A percentile compares a stretch with the other conserved stretches of the same genome.
phyloP scores from a whole-genome alignment of 345 rosid genomes.

The Moricandia arvensis region DNA sequence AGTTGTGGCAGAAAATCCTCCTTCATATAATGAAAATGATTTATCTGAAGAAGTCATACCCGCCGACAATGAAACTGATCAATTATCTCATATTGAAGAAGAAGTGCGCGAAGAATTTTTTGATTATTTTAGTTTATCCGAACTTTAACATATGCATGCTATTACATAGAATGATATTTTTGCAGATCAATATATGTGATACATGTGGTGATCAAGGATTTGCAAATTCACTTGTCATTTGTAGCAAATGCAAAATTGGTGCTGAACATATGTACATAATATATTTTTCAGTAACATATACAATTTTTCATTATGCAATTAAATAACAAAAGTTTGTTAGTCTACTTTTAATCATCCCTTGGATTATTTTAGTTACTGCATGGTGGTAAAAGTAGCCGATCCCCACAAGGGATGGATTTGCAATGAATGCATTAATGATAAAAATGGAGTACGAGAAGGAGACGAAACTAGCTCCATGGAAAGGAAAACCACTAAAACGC shows the following conservation, averaged over 20 bases:
- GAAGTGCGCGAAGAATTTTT: not conserved
- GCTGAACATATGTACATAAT: conserved; percentile 58
- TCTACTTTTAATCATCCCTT: not conserved
- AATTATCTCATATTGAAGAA: not conserved
- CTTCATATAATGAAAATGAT: too few relatives aligned
- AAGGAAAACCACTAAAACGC: too few relatives aligned
- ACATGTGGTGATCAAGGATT: conserved; percentile 64
- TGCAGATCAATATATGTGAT: conserved; percentile 64
- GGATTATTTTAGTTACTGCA: conserved; percentile 51
- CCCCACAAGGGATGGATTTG: conserved; percentile 54
- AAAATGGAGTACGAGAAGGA: conserved; percentile 25
- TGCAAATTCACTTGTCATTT: conserved; percentile 51
- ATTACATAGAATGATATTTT: not conserved
- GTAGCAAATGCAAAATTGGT: too few relatives aligned
- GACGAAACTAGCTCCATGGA: not conserved
- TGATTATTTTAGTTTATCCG: not conserved
- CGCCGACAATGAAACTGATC: too few relatives aligned
- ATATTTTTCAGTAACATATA: not conserved
- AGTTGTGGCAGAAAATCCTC: too few relatives aligned
- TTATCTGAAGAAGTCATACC: too few relatives aligned
- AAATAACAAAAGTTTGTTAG: not conserved
- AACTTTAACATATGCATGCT: not conserved
- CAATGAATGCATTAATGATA: conserved; percentile 49
- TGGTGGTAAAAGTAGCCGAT: conserved; percentile 44
- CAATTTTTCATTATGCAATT: not conserved